Evolutionary conservation across 495 filamentous ascomycete genomes (phyloP).

Genomic region (Penicillium daleae): DNA sequence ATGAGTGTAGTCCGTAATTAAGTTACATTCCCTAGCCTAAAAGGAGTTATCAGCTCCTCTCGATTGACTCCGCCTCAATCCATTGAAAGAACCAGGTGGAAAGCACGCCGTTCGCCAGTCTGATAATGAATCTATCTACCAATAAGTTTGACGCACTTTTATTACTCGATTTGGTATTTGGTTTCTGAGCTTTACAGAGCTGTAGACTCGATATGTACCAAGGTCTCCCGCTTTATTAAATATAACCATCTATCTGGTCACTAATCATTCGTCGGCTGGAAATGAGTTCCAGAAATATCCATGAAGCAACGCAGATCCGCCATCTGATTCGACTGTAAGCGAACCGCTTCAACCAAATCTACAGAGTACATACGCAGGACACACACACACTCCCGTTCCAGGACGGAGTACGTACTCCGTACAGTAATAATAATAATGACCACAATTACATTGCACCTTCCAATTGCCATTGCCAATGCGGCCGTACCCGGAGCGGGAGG

Average conservation of each 20-base stretch:
- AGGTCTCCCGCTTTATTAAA: too few relatives aligned
- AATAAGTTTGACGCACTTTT: neutral
- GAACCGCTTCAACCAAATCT: neutral
- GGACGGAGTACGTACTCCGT: too few relatives aligned
- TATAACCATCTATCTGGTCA: too few relatives aligned
- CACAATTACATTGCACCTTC: neutral
- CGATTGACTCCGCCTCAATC: neutral
- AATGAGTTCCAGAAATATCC: neutral
- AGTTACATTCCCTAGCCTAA: neutral
- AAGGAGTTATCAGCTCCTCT: neutral
- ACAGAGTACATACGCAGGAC: neutral
- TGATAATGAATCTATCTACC: neutral
- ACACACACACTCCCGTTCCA: neutral
- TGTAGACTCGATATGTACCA: too few relatives aligned
- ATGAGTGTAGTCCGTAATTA: too few relatives aligned
- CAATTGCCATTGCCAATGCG: neutral
- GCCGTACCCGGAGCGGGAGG: conserved; percentile 20
- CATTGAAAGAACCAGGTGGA: neutral
- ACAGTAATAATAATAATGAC: neutral
- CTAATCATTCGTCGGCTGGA: neutral
- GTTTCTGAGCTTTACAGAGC: too few relatives aligned
- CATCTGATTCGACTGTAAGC: conserved; percentile 10
- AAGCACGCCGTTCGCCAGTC: neutral
- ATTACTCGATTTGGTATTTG: neutral
- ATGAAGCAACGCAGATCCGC: neutral